Conservation (phyloP, 345 rosid species). For the Noccaea bulbosa region DNA sequence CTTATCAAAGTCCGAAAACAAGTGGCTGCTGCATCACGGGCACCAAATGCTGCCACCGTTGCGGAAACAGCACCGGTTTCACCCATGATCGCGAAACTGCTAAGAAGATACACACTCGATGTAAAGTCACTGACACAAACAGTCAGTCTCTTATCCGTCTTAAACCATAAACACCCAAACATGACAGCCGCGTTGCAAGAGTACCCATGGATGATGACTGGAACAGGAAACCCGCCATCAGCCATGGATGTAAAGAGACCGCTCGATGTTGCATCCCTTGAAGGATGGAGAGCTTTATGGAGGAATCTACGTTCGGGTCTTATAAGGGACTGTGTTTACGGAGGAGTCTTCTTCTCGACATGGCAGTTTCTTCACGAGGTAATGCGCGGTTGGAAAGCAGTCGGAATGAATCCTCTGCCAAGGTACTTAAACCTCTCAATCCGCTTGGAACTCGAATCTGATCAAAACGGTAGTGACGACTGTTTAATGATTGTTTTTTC, state of each 20-base stretch:
- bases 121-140: constrained; percentile 62
- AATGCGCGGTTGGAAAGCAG: constrained; percentile 87
- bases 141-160: constrained; percentile 70
- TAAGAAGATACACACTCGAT: constrained; percentile 68
- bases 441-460: background rate
- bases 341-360: constrained; percentile 82
- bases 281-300: constrained; percentile 84
- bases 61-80: constrained; percentile 45
- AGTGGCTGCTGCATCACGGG: constrained; percentile 71
- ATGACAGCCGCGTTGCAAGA: constrained; percentile 68
- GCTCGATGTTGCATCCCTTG: constrained; percentile 66
- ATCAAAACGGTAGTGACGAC: background rate
- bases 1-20: constrained; percentile 77
- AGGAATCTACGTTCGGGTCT: constrained; percentile 79
- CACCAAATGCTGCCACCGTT: constrained; percentile 46
- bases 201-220: constrained; percentile 96
- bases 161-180: constrained; percentile 69
- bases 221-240: constrained; percentile 87
- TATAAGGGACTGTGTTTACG: constrained; percentile 73
- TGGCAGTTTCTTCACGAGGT: constrained; percentile 83
- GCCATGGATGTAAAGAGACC: constrained; percentile 68
- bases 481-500: constrained; percentile 6
- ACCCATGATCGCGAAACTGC: constrained; percentile 54
- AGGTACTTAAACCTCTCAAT: constrained; percentile 49
- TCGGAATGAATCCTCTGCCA: constrained; percentile 79